Conservation (phyloP, 2,329 filamentous ascomycete species). For the Podosphaera xanthii region DNA sequence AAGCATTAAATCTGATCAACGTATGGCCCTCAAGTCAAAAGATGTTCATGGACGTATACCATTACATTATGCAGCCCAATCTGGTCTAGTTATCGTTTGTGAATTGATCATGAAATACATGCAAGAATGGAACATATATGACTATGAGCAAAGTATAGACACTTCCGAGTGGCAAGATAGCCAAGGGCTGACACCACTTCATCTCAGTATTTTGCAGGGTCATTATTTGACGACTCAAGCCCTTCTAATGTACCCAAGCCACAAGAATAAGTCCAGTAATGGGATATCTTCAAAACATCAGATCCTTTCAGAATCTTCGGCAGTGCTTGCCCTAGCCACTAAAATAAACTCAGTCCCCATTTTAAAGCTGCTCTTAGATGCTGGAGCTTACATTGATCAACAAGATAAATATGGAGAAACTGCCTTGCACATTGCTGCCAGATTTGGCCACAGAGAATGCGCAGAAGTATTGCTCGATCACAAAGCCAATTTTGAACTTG, state of each 20-base stretch:
- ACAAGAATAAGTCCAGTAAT: slow-evolving; percentile 19
- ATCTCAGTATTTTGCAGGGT: slow-evolving; percentile 78
- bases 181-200: slow-evolving; percentile 75
- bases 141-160: slow-evolving; percentile 69
- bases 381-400: slow-evolving; percentile 82
- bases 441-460: slow-evolving; percentile 67
- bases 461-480: slow-evolving; percentile 55
- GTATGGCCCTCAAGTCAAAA: slow-evolving; percentile 38
- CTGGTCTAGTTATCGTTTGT: slow-evolving; percentile 80
- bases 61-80: slow-evolving; percentile 84
- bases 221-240: slow-evolving; percentile 69
- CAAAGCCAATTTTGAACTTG: slow-evolving; percentile 51
- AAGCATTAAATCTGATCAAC: slow-evolving; percentile 42
- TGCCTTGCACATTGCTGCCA: slow-evolving; percentile 73
- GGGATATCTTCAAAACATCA: slow-evolving; percentile 42
- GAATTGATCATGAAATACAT: slow-evolving; percentile 71
- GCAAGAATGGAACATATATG: slow-evolving; percentile 72
- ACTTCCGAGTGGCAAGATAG: slow-evolving; percentile 74
- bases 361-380: slow-evolving; percentile 68
- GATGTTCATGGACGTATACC: slow-evolving; percentile 69
- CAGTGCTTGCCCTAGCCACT: slow-evolving; percentile 68
- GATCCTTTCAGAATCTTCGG: slow-evolving; percentile 58
- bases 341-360: slow-evolving; percentile 72
- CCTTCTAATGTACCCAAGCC: slow-evolving; percentile 52
- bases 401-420: slow-evolving; percentile 79